These are phyloP conservation scores for Arabidopsis hybrid DNA, from an alignment of 441 rosid genomes.

Conservation along the genomic window DNA sequence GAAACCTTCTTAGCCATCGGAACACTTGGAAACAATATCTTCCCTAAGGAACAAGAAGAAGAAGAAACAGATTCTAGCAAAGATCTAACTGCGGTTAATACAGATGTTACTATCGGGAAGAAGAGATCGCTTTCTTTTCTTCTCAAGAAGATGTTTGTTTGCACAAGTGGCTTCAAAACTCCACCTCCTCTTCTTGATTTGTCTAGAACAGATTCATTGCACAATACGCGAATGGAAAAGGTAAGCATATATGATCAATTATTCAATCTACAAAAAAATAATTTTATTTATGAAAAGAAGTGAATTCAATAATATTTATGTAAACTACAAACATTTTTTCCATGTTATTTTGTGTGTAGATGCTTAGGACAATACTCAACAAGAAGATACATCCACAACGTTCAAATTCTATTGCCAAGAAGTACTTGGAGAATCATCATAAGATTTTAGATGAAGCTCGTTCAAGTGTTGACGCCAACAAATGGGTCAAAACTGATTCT, in stretches of 20 bases:
- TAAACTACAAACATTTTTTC: no score
- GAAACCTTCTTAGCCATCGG: constrained; percentile 46
- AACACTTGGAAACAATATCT: constrained; percentile 44
- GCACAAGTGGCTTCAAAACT: constrained; percentile 47
- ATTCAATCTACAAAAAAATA: no score
- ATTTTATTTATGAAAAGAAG: no score
- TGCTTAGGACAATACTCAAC: constrained; percentile 45
- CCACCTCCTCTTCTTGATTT: constrained; percentile 45
- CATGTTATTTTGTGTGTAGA: constrained; percentile 10
- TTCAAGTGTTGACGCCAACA: constrained; percentile 41
- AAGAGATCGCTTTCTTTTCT: constrained; percentile 47
- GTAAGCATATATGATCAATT: neutral
- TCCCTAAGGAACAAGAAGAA: constrained; percentile 41
- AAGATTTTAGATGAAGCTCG: constrained; percentile 38
- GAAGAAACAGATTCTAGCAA: constrained; percentile 35
- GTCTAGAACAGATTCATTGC: constrained; percentile 39
- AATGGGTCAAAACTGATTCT: constrained; percentile 81
- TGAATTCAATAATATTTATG: no score
- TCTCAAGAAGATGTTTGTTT: constrained; percentile 47
- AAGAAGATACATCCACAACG: constrained; percentile 48
- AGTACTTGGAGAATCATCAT: constrained; percentile 45
- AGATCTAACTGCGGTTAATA: constrained; percentile 32
- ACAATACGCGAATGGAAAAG: constrained; percentile 45
- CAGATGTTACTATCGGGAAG: constrained; percentile 31
- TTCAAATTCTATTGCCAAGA: constrained; percentile 41